A percentile compares a stretch with the other conserved stretches of the same genome.
These are phyloP conservation scores for Fragaria ananassa DNA, from an alignment of 306 rosid genomes.

Conservation along the genomic window DNA sequence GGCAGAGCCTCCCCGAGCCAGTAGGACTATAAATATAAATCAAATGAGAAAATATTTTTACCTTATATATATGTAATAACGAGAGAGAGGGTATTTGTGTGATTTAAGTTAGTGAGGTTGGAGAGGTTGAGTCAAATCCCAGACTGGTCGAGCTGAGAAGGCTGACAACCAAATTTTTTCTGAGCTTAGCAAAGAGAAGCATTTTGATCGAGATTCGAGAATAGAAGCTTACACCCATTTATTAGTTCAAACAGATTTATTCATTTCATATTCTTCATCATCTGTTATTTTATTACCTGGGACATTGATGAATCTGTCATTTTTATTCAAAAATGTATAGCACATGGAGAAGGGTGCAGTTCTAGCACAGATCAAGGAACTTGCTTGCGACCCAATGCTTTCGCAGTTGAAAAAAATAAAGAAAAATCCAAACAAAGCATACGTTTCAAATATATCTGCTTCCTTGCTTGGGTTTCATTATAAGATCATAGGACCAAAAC, in stretches of 20 bases:
- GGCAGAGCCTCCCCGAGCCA: background rate
- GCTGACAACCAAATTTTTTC: constrained; percentile 29
- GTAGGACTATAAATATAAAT: background rate
- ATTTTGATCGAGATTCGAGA: constrained; percentile 44
- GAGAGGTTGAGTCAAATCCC: no score
- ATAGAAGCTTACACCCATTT: constrained; percentile 42
- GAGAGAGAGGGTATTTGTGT: no score
- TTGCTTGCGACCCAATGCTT: constrained; percentile 11
- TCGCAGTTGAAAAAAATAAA: constrained; percentile 1
- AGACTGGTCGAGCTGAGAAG: background rate
- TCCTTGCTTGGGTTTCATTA: constrained; percentile 14
- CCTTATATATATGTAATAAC: no score
- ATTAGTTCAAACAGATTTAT: constrained; percentile 16
- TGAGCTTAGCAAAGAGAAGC: constrained; percentile 12
- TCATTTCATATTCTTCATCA: constrained; percentile 1
- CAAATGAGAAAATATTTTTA: background rate
- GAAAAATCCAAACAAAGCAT: constrained; percentile 8
- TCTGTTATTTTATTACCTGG: background rate
- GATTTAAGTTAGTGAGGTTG: no score
- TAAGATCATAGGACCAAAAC: no score
- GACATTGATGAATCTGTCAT: constrained; percentile 15
- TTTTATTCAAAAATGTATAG: constrained; percentile 7
- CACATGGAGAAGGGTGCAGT: constrained; percentile 42
- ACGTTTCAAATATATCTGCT: constrained; percentile 28
- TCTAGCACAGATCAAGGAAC: constrained; percentile 28